phyloP scores from a whole-genome alignment of 345 rosid genomes.

The thale cress (Arabidopsis thaliana) region TAIR10.1 NC_003070.9:28494001-28494500 shows the following conservation, averaged over 20 bases:
- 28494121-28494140: constrained; percentile 53
- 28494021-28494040: neutral
- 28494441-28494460: no score
- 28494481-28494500: constrained; percentile 2
- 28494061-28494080: neutral
- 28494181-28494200: constrained; percentile 48
- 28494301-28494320: constrained; percentile 50
- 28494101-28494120: constrained; percentile 53
- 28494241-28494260: constrained; percentile 58
- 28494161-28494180: constrained; percentile 55
- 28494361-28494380: neutral
- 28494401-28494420: no score
- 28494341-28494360: neutral
- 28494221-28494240: constrained; percentile 63
- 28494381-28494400: no score
- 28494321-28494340: constrained; percentile 50
- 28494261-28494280: constrained; percentile 42
- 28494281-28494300: constrained; percentile 50
- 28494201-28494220: constrained; percentile 46
- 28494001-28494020: constrained; percentile 21
- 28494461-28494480: neutral
- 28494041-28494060: neutral
- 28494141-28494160: constrained; percentile 51
- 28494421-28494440: no score
- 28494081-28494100: neutral